These are phyloP conservation scores for Alternaria dauci DNA, from an alignment of 2,329 filamentous ascomycete genomes.

Conservation along the genomic window DNA sequence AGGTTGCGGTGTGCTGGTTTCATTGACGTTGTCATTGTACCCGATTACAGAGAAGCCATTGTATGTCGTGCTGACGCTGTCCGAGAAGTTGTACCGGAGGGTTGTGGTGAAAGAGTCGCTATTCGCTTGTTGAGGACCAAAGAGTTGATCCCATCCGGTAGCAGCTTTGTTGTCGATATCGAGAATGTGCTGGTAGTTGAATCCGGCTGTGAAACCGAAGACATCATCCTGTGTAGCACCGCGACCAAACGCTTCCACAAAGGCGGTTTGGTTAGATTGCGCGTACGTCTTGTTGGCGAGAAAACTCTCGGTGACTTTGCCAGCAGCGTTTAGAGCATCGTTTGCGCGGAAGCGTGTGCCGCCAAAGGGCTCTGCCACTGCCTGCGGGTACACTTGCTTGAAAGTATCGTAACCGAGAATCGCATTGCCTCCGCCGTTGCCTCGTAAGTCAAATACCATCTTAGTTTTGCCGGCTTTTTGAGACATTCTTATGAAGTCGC, in stretches of 20 bases:
- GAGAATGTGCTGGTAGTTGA: conserved; percentile 47
- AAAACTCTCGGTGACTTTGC: conserved; percentile 44
- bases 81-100: conserved; percentile 50
- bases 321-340: conserved; percentile 49
- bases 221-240: conserved; percentile 33
- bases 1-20: conserved; percentile 43
- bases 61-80: conserved; percentile 41
- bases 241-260: conserved; percentile 36
- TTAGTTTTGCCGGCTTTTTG: conserved; percentile 63
- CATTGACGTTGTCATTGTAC: conserved; percentile 39
- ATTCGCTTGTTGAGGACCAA: conserved; percentile 44
- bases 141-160: conserved; percentile 48
- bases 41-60: conserved; percentile 43
- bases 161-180: conserved; percentile 42
- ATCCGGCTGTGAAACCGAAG: conserved; percentile 34
- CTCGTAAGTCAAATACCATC: conserved; percentile 69
- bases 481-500: conserved; percentile 58
- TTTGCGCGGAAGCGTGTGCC: conserved; percentile 59
- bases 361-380: conserved; percentile 53
- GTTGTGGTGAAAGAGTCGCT: conserved; percentile 49
- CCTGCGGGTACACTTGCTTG: conserved; percentile 62
- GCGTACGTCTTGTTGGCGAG: conserved; percentile 38
- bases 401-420: conserved; percentile 58
- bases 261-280: conserved; percentile 40
- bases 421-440: conserved; percentile 66